Base-by-base conservation (phyloP, 331 rosid genomes). In the Rhamnella rubrinervis region DNA sequence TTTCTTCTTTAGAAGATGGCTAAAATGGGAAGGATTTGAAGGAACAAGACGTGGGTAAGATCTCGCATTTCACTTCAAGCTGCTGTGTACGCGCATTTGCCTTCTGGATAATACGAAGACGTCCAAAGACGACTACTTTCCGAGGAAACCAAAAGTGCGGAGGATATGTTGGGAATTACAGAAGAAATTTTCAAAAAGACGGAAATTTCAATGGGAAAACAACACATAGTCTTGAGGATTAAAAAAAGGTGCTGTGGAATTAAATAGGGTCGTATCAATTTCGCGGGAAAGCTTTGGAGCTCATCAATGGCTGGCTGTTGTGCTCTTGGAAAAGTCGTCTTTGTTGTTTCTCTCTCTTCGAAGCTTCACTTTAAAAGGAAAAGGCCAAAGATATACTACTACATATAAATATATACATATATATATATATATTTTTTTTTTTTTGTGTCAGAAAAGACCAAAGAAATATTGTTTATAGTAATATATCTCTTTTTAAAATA, bases 261-360 rank as follows among this genome's bases (percentile, higher is more conserved):
- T 19, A 65, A 73, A 63, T 26, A 7, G 17, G 66, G 25, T 63
- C 41, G 25, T 23, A 8, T 55, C 28, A 58, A 49, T 71, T 80
- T 77, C 84, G 85, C 88, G 87, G 96, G 92, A 84, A 80, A 77
- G 80, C 75, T 61, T 50, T 7, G 82, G 56, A 66, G 73, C 83
- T 74, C 75, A 61, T 75, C 82, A 82, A 78, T 70, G 87, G 84
- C 53, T 26, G 76, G 73, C 71, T 65, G 58, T 31, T 20, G 21
- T 65, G 16, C 71, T 14, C 5, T 1, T 55, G 17, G 52, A 12
- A n/a, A 19, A 38, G 68, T 66, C 71, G 60, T 50, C 73, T 15
- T 59, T 20, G 17, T 38, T 28, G 25, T 68, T 63, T 59, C 71
- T 75, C 70, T 63, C 60, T 28, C 63, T 6, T 12, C 14, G 49